Conservation (phyloP, 306 rosid species). For the Gastrolobium bilobum region DNA sequence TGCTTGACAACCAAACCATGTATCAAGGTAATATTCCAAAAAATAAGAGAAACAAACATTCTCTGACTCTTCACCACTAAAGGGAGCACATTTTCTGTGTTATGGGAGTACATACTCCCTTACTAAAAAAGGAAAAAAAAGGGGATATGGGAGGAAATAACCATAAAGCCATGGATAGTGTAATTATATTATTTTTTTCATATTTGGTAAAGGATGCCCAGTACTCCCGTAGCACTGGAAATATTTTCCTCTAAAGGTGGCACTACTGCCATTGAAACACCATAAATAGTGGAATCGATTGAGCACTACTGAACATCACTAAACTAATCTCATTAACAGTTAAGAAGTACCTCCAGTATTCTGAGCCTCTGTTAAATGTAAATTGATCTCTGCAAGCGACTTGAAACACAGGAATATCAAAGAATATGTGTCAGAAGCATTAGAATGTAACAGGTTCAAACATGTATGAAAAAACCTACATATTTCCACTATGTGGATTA, state of each 20-base stretch:
- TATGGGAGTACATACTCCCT: too few species aligned
- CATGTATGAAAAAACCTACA: constrained; percentile 15
- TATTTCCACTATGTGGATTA: constrained; percentile 33
- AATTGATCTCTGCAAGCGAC: constrained; percentile 90
- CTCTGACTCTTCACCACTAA: constrained; percentile 15
- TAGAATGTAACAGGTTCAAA: constrained; percentile 22
- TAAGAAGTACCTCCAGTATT: constrained; percentile 79
- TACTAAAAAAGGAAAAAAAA: too few species aligned
- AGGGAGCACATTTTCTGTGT: too few species aligned
- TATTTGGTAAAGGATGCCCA: too few species aligned
- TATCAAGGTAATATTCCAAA: constrained; percentile 4
- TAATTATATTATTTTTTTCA: too few species aligned
- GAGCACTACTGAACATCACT: constrained; percentile 35
- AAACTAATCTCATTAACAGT: constrained; percentile 35
- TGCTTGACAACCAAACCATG: constrained; percentile 21
- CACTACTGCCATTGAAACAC: constrained; percentile 22
- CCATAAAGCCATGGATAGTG: too few species aligned
- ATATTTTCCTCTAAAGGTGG: neutral
- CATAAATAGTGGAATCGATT: constrained; percentile 37
- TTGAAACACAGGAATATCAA: constrained; percentile 54
- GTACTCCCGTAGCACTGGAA: too few species aligned
- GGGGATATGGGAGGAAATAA: too few species aligned
- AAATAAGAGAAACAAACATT: neutral
- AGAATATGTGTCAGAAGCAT: constrained; percentile 48
- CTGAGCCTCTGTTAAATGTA: constrained; percentile 74